Percentiles rank a stretch among this genome's conserved stretches.
Conservation (phyloP, 345 rosid species). For the Gossypium anomalum region DNA sequence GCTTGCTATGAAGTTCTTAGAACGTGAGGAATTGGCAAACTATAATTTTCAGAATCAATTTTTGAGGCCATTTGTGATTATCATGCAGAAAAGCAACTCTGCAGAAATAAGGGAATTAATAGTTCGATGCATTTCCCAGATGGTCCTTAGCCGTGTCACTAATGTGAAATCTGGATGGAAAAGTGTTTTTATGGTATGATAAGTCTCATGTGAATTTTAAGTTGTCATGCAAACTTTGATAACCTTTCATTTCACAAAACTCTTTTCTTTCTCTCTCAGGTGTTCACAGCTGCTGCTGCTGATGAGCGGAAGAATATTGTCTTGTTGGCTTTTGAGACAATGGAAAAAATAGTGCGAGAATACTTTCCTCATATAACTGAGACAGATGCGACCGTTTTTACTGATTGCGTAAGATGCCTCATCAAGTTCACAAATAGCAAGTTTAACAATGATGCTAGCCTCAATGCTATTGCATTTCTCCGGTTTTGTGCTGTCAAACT, state of each 20-base stretch:
- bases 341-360: conserved; percentile 96
- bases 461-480: conserved; percentile 96
- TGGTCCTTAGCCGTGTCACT: conserved; percentile 93
- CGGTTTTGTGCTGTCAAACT: conserved; percentile 95
- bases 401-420: conserved; percentile 94
- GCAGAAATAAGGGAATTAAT: conserved; percentile 86
- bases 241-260: conserved; percentile 15
- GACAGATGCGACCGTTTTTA: conserved; percentile 86
- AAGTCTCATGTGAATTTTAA: background rate
- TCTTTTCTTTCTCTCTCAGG: conserved; percentile 37
- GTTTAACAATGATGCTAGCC: conserved; percentile 87
- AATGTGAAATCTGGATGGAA: conserved; percentile 99
- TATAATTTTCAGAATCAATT: conserved; percentile 97
- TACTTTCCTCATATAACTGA: conserved; percentile 91
- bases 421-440: conserved; percentile 86
- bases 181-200: conserved; percentile 88
- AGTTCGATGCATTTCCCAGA: conserved; percentile 94
- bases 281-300: conserved; percentile 87
- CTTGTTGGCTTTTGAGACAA: conserved; percentile 84
- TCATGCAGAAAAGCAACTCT: conserved; percentile 89
- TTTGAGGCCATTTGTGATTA: conserved; percentile 87
- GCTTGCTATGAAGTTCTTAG: conserved; percentile 95
- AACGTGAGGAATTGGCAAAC: conserved; percentile 97
- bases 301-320: conserved; percentile 86
- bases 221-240: conserved; percentile 5